phyloP scores from a whole-genome alignment of 441 rosid genomes.

The Eruca vesicaria region DNA sequence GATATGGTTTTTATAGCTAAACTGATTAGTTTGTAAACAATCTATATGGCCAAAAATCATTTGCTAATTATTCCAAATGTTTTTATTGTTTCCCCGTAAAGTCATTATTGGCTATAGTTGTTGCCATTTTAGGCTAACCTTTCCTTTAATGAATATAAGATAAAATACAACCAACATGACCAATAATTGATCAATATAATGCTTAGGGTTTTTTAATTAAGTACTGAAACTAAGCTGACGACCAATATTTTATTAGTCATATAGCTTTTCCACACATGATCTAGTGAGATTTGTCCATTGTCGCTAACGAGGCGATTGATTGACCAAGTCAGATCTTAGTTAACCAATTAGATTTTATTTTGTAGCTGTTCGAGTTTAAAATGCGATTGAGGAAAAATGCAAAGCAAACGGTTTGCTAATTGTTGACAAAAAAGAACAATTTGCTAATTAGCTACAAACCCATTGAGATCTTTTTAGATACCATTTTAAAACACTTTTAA shows the following conservation, averaged over 20 bases:
- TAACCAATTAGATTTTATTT: background rate
- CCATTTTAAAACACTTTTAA: too few relatives aligned
- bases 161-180: conserved; percentile 16
- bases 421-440: too few relatives aligned
- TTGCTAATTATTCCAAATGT: background rate
- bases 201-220: conserved; percentile 3
- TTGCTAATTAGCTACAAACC: background rate
- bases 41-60: background rate
- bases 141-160: conserved; percentile 10
- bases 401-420: background rate
- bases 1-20: background rate
- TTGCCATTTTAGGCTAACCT: conserved; percentile 24
- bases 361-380: background rate
- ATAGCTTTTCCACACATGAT: background rate
- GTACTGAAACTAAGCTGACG: background rate
- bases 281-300: background rate
- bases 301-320: background rate
- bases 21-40: background rate
- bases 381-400: background rate
- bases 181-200: conserved; percentile 23
- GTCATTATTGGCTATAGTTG: conserved; percentile 1
- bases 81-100: background rate
- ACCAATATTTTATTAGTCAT: background rate
- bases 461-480: too few relatives aligned
- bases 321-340: background rate